Base-by-base conservation (phyloP, 108 stramenopile species). In the Conticribra weissflogii region DNA sequence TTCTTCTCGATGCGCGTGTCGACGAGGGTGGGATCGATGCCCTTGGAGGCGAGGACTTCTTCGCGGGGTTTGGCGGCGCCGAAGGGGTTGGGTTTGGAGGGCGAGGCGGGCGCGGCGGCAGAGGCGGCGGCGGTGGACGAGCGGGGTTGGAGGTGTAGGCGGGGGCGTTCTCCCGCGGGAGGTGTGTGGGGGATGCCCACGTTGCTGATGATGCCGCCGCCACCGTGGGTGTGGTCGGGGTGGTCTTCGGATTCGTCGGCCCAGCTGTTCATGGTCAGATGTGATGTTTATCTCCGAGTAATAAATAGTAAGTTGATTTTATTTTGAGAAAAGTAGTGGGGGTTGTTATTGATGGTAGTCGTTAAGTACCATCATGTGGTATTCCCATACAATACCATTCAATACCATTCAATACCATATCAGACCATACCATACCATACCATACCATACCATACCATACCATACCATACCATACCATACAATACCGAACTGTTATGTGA, bases 61-160 rank as follows among this genome's bases (percentile, higher is more conserved):
- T 83, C 82, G 16, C 82, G 71, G 2, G 82, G 82, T 53, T 76
- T 75, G 74, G 82, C 82, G 1, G 78, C 78, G 9, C 82, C 82
- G 46, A 83, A 83, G 21, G 71, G 71, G 22, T 67, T 73, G 57
- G 79, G 70, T 50, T 74, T 78, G 34, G 71, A 72, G 33, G 58
- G 66, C 27, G 56, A 33, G 28, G 63, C 41, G 45, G 33, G 49
- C 15, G 32, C 18, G 44, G 32, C 27, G 17, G 36, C 14, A 32
- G 36, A 27, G 15, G 34, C 55, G 24, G 53, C 50, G 25, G 59
- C 28, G 25, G 34, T 56, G 31, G 80, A 44, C 14, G 28, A 18
- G 48, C 81, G 65, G n/a, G 81, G 81, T 52, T 78, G 74, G 25
- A 82, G 59, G 21, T 82, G 47, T 21, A 77, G 44, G 34, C 69